Evolutionary conservation across 2,329 filamentous ascomycete genomes (phyloP).

Genomic region (Cytospora schulzeri): DNA sequence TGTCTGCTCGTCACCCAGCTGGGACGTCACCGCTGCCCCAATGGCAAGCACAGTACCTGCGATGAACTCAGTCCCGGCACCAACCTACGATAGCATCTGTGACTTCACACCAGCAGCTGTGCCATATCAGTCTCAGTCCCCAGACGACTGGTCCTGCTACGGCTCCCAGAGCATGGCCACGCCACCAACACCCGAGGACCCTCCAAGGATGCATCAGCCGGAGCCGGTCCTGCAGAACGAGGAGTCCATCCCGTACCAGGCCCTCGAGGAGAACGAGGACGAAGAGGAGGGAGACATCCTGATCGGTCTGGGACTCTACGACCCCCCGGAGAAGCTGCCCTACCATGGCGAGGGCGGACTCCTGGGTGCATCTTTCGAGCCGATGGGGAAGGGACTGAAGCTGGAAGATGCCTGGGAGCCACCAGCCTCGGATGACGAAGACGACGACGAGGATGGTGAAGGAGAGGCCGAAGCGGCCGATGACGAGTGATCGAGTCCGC

Average conservation of each 20-base stretch:
- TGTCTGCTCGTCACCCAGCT: conserved; percentile 47
- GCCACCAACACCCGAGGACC: conserved; percentile 62
- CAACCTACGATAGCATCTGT: conserved; percentile 2
- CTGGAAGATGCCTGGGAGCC: conserved; percentile 80
- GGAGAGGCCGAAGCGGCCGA: conserved; percentile 34
- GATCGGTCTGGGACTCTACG: conserved; percentile 82
- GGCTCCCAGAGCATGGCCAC: conserved; percentile 42
- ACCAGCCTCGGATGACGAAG: conserved; percentile 62
- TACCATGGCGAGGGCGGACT: conserved; percentile 36
- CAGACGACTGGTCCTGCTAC: conserved; percentile 21
- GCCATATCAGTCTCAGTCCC: conserved; percentile 17
- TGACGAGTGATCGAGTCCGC: conserved; percentile 20
- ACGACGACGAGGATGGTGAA: conserved; percentile 44
- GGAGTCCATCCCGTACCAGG: conserved; percentile 51
- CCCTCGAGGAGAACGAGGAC: conserved; percentile 55
- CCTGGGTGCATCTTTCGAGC: conserved; percentile 53
- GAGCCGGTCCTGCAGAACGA: conserved; percentile 50
- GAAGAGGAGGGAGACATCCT: conserved; percentile 66
- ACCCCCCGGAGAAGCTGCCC: conserved; percentile 63
- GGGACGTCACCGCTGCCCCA: conserved; percentile 34
- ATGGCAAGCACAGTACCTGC: conserved; percentile 11
- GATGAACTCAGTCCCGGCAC: conserved; percentile 5
- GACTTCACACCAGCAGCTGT: conserved; percentile 21
- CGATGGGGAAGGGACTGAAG: conserved; percentile 73
- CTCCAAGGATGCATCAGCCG: conserved; percentile 53